Evolutionary conservation across 441 rosid genomes (phyloP).

Genomic region (Flueggea neowawraea): DNA sequence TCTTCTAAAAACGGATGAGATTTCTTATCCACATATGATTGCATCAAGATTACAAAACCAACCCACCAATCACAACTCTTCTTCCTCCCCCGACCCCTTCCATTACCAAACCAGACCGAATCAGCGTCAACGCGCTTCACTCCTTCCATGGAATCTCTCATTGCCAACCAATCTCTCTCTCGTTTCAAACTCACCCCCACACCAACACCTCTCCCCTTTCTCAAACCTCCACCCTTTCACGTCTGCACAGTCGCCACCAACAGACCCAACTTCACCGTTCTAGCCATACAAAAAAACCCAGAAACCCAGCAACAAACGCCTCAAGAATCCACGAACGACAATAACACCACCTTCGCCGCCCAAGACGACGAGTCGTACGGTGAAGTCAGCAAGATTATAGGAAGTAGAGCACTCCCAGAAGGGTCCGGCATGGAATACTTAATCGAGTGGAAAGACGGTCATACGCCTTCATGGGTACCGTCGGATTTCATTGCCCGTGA

Average conservation of each 20-base stretch:
- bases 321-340: neutral
- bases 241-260: neutral
- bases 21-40: constrained; percentile 6
- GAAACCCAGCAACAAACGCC: constrained; percentile 13
- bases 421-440: constrained; percentile 72
- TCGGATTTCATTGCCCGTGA: constrained; percentile 72
- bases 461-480: constrained; percentile 79
- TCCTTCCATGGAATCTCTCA: constrained; percentile 4
- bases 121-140: neutral
- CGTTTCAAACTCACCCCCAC: neutral
- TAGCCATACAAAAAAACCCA: constrained; percentile 39
- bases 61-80: neutral
- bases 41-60: neutral
- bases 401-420: constrained; percentile 51
- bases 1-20: neutral
- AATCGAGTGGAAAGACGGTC: constrained; percentile 91
- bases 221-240: neutral
- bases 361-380: constrained; percentile 67
- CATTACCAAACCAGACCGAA: neutral
- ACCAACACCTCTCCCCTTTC: neutral
- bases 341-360: constrained; percentile 6
- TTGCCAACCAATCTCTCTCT: constrained; percentile 1
- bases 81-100: neutral
- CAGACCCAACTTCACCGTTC: constrained; percentile 19
- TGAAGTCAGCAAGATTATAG: constrained; percentile 74